Percentiles rank a stretch among this genome's conserved stretches.
phyloP scores from a whole-genome alignment of 2,329 filamentous ascomycete genomes.

The Alternaria viburni region DNA sequence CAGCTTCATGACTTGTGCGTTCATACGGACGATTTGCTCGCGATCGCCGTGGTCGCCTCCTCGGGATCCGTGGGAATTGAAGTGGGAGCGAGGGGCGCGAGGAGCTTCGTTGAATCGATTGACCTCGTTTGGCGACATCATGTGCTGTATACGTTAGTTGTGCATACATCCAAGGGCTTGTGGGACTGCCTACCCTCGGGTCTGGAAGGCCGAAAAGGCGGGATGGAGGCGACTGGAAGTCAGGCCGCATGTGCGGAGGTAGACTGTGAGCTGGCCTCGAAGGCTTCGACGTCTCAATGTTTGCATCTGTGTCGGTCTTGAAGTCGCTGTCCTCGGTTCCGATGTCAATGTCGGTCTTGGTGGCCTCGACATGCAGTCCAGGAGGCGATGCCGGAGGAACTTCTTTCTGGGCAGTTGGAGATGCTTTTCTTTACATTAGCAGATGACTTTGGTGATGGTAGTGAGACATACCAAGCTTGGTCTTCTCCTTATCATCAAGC shows the following conservation, averaged over 20 bases:
- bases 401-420: not conserved
- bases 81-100: slow-evolving; percentile 3
- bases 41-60: slow-evolving; percentile 1
- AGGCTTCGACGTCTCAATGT: not conserved
- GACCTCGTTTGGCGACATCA: not conserved
- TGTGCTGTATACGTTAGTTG: not conserved
- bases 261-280: not conserved
- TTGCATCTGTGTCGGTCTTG: not conserved
- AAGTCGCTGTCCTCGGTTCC: not conserved
- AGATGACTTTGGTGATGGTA: not conserved
- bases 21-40: slow-evolving; percentile 15
- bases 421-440: not conserved
- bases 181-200: not conserved
- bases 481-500: not conserved
- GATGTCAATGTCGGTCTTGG: not conserved
- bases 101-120: not conserved
- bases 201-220: not conserved
- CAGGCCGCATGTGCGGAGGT: slow-evolving; percentile 17
- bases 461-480: not conserved
- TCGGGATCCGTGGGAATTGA: not conserved
- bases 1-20: slow-evolving; percentile 18
- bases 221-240: not conserved
- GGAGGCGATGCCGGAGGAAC: not conserved
- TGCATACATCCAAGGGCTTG: not conserved
- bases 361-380: not conserved